Base-by-base conservation (phyloP, 495 filamentous ascomycete genomes). In the Xylaria scruposa region DNA sequence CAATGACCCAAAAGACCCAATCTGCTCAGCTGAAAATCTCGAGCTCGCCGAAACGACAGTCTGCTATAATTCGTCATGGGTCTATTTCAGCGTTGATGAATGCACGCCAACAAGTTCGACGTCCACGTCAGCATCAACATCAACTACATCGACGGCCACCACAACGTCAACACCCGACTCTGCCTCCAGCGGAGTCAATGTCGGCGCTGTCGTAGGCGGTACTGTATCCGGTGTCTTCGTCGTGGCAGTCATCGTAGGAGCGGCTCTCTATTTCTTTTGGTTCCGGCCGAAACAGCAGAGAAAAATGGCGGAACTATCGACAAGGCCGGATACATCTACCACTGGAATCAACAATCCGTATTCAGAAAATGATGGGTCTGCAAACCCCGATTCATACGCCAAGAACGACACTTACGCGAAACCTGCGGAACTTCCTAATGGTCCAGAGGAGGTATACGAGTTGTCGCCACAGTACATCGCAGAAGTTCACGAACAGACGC, bases 381-480 rank as follows among this genome's bases (percentile, higher is more conserved):
- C 31, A 46, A 70, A 51, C 4, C 13, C 21, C n/a, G 21, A 62
- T 15, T 9, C 42, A 13, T 31, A 53, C 8, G 49, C 7, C 21
- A 38, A 60, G 12, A 60, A 38, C 4, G 58, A 51, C 10, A 1
- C 8, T 6, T 19, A 44, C 24, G 21, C 46, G 46, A 70, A 62
- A 4, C 6, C n/a, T 13, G 7, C 26, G 24, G 17, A 9, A 8
- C 24, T 62, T 4, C 1, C 58, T 4, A 8, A 6, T 17, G 66
- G 44, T 8, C 38, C 66, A 26, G 17, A 13, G 8, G 58, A 40
- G 5, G 58, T 62, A n/a, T 62, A 70, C 58, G 68, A 70, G 58
- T 29, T 70, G 26, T 70, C 68, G 31, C 68, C 68, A 17, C 56
- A 70, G n/a, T 59, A 62, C 5, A 63, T 70, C 44, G 42, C 53